Base-by-base conservation (phyloP, 768 basidiomycete genomes). In the Pleurotus cornucopiae region DNA sequence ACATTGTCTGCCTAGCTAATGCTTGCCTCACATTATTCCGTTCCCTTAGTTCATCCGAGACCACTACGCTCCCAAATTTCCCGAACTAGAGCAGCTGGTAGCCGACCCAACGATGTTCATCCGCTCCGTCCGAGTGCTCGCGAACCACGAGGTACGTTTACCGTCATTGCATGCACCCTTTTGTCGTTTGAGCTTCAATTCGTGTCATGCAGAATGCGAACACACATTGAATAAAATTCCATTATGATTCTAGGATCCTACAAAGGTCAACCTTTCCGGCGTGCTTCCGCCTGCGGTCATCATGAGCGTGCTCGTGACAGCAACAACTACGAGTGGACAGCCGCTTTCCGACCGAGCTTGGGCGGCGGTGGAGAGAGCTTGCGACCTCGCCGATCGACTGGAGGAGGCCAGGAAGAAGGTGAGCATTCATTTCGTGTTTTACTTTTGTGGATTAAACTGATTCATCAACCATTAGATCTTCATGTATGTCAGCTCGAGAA, bases 401-500 rank as follows among this genome's bases (percentile, higher is more conserved):
- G 91, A 98, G 66, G 89, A 91, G 61, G 89, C 91, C 1, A 84
- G 94, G 53, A 93, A 92, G 75, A 91, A 86, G 80, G 94, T 90
- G 55, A 62, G 16, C 5, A 37, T 43, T 13, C 13, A 57, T 38
- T 30, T 30, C 20, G 0, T 4, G 30, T 34, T 7, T 11, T 34
- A 9, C 30, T 34, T 34, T 34, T 11, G 30, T 34, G 30, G 4
- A 34, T 18, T 18, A 18, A 18, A 1, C 18, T 18, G 18, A 18
- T 18, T 18, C 18, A 18, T 18, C 18, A 18, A 18, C 18, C 18
- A 18, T 18, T 18, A 95, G 90, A 99, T 98, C 64, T 96, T 98
- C 75, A 88, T 91, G 79, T 99, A 98, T 82, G 97, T 99, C 71
- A 96, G 95, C 79, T 96, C 93, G 64, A 84, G 97, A 76, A 98